These are phyloP conservation scores for Chaetomiaceae sp. DNA, from an alignment of 2,329 filamentous ascomycete species.

Conservation along the genomic window DNA sequence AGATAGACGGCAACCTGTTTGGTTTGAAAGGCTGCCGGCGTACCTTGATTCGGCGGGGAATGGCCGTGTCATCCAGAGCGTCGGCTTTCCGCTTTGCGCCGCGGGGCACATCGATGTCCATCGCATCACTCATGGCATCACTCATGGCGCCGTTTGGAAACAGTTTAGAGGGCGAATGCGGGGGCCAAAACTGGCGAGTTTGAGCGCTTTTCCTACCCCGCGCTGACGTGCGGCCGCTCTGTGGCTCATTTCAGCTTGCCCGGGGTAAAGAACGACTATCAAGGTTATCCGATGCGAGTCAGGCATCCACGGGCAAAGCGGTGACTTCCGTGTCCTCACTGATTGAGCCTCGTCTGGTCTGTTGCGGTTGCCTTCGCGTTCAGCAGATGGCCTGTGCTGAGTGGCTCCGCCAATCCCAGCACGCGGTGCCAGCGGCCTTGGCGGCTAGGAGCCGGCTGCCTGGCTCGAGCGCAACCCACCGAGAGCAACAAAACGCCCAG, in stretches of 20 bases:
- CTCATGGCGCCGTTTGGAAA: background rate
- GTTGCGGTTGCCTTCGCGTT: background rate
- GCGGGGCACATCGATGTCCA: constrained; percentile 42
- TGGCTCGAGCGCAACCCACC: too few relatives aligned
- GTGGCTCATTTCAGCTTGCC: constrained; percentile 13
- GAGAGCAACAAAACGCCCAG: background rate
- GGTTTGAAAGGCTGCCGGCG: background rate
- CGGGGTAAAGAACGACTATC: background rate
- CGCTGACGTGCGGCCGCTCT: constrained; percentile 2
- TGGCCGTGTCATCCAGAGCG: constrained; percentile 27
- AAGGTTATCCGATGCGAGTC: background rate
- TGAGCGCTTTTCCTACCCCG: background rate
- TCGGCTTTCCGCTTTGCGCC: constrained; percentile 50
- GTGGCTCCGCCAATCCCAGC: background rate
- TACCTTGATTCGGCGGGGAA: constrained; percentile 47
- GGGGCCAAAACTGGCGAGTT: background rate
- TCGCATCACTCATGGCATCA: constrained; percentile 35
- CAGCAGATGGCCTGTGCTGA: constrained; percentile 1
- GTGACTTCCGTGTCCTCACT: constrained; percentile 7
- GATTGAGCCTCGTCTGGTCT: constrained; percentile 1
- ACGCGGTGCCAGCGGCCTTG: background rate
- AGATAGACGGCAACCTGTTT: background rate
- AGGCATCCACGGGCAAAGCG: constrained; percentile 4
- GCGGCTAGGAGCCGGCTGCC: too few relatives aligned
- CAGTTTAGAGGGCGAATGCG: background rate